Percentiles rank a stretch among this genome's conserved stretches.
Conservation (phyloP, 371 early-diverging fungal species). For the Rhizopus microsporus region DNA sequence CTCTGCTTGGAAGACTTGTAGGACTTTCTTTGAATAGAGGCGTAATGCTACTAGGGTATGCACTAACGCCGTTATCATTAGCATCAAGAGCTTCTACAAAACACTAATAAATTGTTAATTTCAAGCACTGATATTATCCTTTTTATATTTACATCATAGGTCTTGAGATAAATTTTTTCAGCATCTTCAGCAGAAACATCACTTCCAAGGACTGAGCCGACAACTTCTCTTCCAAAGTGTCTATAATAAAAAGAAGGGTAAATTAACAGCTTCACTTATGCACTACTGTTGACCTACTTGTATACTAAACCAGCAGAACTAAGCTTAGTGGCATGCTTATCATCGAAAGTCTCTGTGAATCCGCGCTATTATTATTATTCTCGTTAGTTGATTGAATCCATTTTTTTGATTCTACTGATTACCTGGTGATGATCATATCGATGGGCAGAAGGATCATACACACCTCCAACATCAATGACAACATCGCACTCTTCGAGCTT, state of each 20-base stretch:
- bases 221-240: conserved; percentile 87
- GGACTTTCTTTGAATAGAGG: conserved; percentile 80
- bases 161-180: conserved; percentile 73
- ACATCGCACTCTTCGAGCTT: conserved; percentile 83
- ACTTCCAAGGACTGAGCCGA: conserved; percentile 60
- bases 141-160: conserved; percentile 66
- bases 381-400: background rate
- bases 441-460: conserved; percentile 78
- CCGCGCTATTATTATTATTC: conserved; percentile 56
- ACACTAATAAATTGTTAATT: conserved; percentile 29
- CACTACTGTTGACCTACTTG: conserved; percentile 51
- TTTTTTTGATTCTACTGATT: background rate
- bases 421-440: conserved; percentile 98
- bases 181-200: conserved; percentile 53
- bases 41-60: conserved; percentile 76
- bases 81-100: conserved; percentile 81
- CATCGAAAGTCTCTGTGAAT: conserved; percentile 88
- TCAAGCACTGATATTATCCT: background rate
- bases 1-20: conserved; percentile 79
- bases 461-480: conserved; percentile 98
- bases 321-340: conserved; percentile 79
- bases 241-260: conserved; percentile 22
- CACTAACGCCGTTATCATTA: conserved; percentile 89
- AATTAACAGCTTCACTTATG: conserved; percentile 24
- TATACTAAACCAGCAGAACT: conserved; percentile 92